These are phyloP conservation scores for Pterocarpus macrocarpus DNA, from an alignment of 306 rosid species.

Conservation along the genomic window DNA sequence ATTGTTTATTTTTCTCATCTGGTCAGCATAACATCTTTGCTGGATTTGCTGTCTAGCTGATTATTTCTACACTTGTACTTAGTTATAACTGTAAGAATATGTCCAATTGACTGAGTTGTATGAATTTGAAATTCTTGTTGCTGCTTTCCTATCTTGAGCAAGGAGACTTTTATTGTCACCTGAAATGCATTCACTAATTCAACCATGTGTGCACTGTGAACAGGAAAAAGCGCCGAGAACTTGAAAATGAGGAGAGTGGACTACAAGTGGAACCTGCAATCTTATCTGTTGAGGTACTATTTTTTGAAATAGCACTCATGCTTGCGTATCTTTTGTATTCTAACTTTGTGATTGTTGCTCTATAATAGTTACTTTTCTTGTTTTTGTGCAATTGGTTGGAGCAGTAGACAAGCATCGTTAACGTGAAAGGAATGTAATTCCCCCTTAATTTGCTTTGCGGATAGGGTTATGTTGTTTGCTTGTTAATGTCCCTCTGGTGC, in stretches of 20 bases:
- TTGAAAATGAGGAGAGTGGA: slow-evolving; percentile 57
- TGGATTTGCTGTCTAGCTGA: slow-evolving; percentile 18
- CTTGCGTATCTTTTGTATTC: slow-evolving; percentile 40
- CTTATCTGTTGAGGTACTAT: slow-evolving; percentile 87
- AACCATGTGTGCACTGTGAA: slow-evolving; percentile 36
- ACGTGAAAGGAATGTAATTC: slow-evolving; percentile 4
- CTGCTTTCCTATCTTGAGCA: slow-evolving; percentile 9
- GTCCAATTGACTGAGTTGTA: not conserved
- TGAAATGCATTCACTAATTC: slow-evolving; percentile 26
- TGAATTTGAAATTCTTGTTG: slow-evolving; percentile 16
- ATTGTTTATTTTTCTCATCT: slow-evolving; percentile 15
- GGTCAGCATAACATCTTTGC: slow-evolving; percentile 13
- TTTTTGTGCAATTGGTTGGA: slow-evolving; percentile 31
- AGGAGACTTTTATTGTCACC: slow-evolving; percentile 15
- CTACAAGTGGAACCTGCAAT: slow-evolving; percentile 77
- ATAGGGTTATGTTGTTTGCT: not conserved
- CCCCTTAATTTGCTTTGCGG: not conserved
- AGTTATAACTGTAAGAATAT: slow-evolving; percentile 9
- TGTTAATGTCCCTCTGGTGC: slow-evolving; percentile 4
- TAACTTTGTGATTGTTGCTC: slow-evolving; percentile 9
- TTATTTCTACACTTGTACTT: not conserved
- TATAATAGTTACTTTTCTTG: not conserved
- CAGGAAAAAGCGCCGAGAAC: slow-evolving; percentile 75
- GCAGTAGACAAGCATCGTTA: not conserved
- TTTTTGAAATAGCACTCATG: slow-evolving; percentile 21